Evolutionary conservation across 176 grass and related monocot species (phyloP), one percentile per base, ranked within the genome.

Genomic region (Oryza brachyantha): DNA sequence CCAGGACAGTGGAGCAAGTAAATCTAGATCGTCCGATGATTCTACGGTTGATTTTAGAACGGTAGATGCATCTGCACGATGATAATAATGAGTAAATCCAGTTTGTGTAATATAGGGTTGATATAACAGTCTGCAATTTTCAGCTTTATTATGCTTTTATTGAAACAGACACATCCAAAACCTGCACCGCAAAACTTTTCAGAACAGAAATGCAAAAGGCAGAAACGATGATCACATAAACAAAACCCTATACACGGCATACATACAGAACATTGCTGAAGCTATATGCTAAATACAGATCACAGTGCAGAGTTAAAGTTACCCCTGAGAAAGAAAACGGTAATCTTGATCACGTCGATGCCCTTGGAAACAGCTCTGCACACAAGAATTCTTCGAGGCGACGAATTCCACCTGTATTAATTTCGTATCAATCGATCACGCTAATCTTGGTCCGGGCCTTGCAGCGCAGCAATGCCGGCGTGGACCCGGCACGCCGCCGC

Each of bases 381-480:
- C 52, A 10, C 10, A 57, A 57, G 8, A 57, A 57, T 10, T 24
- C 52, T 57, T 24, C 19, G 21, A 57, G 24, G 21, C 24, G 21
- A 57, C 52, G 52, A 57, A 57, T 57, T 57, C 24, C n/a, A 57
- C 19, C 21, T 22, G n/a, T 7, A n/a, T n/a, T n/a, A n/a, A 57
- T 57, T 24, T 3, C 21, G 21, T 22, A 22, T 2, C 6, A 24
- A 24, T 57, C 1, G 48, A n/a, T 57, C 8, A 10, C 52, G 24
- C 8, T 10, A 57, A 4, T 50, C 4, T 5, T 8, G 50, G 50
- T 21, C n/a, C 21, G 43, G 21, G 19, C 43, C 43, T 76, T 40
- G 65, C 72, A 5, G 12, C 19, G 52, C 72, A 60, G 77, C 84
- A 54, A 67, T 65, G 11, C 19, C 68, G 27, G 7, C n/a, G n/a